phyloP scores from a whole-genome alignment of 2,329 filamentous ascomycete species.

The Alternaria novae-zelandiae region DNA sequence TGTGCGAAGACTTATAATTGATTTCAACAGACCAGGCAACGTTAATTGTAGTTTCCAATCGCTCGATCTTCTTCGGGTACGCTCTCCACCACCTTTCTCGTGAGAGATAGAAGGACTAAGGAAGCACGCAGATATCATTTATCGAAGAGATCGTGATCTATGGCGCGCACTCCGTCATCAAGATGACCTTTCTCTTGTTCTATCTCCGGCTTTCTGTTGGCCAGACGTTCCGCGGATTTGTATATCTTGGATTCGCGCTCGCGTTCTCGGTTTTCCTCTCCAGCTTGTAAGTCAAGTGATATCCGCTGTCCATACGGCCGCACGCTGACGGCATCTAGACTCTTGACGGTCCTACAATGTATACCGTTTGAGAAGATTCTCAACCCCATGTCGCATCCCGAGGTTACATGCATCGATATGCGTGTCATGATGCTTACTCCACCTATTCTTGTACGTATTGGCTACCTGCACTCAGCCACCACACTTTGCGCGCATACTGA shows the following conservation, averaged over 20 bases:
- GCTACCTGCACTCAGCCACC: background rate
- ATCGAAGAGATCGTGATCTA: conserved; percentile 5
- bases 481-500: background rate
- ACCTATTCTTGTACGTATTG: background rate
- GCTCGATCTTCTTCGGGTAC: background rate
- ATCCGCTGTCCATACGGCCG: background rate
- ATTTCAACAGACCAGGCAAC: background rate
- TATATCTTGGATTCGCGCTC: background rate
- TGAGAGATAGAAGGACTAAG: background rate
- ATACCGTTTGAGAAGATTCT: conserved; percentile 6
- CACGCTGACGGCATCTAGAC: background rate
- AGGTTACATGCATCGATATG: conserved; percentile 4
- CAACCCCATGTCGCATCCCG: background rate
- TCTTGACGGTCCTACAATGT: conserved; percentile 2
- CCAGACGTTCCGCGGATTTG: background rate
- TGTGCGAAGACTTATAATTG: background rate
- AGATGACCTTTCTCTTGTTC: conserved; percentile 4
- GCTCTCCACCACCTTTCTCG: background rate
- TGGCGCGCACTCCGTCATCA: conserved; percentile 7
- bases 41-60: background rate
- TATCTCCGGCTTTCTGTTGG: conserved; percentile 5
- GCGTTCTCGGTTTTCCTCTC: background rate
- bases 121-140: background rate
- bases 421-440: background rate
- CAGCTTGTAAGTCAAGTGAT: background rate